Evolutionary conservation across 2,329 filamentous ascomycete genomes (phyloP).

Genomic region (Magnaporthales sp.): DNA sequence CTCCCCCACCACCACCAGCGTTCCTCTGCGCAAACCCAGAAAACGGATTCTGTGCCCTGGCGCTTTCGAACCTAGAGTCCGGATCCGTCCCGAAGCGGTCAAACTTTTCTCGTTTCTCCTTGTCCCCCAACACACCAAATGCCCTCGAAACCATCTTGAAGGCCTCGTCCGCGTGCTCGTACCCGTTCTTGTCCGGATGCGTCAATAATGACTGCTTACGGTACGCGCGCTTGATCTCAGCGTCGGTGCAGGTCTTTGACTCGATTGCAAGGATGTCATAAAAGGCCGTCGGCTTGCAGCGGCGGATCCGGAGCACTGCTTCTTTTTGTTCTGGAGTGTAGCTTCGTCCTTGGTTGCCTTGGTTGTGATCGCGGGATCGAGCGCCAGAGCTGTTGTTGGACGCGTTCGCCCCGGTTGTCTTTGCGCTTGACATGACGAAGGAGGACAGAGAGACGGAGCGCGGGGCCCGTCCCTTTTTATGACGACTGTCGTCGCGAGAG

Average conservation of each 20-base stretch:
- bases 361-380: conserved; percentile 58
- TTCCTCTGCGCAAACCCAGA: conserved; percentile 44
- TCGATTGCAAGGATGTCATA: conserved; percentile 88
- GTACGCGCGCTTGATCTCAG: conserved; percentile 96
- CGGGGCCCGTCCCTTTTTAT: not conserved
- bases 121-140: conserved; percentile 86
- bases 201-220: conserved; percentile 88
- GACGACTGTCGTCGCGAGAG: not conserved
- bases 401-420: conserved; percentile 45
- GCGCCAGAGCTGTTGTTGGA: conserved; percentile 22
- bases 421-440: conserved; percentile 36
- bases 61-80: conserved; percentile 71
- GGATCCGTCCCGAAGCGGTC: conserved; percentile 89
- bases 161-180: conserved; percentile 89
- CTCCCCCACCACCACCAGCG: conserved; percentile 40
- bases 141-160: conserved; percentile 97
- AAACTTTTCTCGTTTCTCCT: conserved; percentile 84
- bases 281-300: conserved; percentile 78
- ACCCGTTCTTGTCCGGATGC: conserved; percentile 98
- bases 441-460: not conserved
- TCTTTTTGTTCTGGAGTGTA: conserved; percentile 88
- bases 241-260: conserved; percentile 57
- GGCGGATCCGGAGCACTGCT: conserved; percentile 80
- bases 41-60: conserved; percentile 55
- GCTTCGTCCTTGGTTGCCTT: conserved; percentile 66